Evolutionary conservation across 2,329 filamentous ascomycete species (phyloP).

Genomic region (Kalmusia sp.): DNA sequence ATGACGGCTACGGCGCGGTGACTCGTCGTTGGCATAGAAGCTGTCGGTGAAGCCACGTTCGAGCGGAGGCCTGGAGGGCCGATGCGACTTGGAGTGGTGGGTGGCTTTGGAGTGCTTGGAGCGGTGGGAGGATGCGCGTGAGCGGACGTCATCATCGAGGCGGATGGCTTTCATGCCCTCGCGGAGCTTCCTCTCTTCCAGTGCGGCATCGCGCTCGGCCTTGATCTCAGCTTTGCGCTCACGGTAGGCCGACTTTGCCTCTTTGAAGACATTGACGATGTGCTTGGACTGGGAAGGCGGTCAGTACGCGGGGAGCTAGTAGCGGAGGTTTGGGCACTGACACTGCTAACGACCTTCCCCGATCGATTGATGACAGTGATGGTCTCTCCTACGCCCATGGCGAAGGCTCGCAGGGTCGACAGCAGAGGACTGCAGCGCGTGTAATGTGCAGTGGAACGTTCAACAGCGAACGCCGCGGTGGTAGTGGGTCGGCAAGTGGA

Average conservation of each 20-base stretch:
- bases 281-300: constrained; percentile 76
- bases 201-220: constrained; percentile 68
- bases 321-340: constrained; percentile 55
- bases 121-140: constrained; percentile 37
- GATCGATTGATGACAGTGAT: constrained; percentile 91
- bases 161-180: constrained; percentile 61
- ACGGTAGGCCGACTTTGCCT: constrained; percentile 85
- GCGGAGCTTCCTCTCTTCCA: constrained; percentile 65
- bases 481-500: constrained; percentile 24
- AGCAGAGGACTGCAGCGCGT: constrained; percentile 30
- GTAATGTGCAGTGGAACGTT: constrained; percentile 27
- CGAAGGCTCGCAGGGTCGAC: constrained; percentile 18
- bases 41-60: constrained; percentile 56
- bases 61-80: constrained; percentile 40
- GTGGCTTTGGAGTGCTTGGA: constrained; percentile 33
- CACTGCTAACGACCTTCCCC: constrained; percentile 88
- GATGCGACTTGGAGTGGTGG: constrained; percentile 35
- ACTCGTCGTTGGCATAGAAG: constrained; percentile 52
- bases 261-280: constrained; percentile 87
- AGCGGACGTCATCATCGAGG: constrained; percentile 49
- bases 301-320: constrained; percentile 18
- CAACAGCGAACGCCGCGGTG: constrained; percentile 21
- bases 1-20: constrained; percentile 28
- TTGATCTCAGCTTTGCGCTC: constrained; percentile 86
- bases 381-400: constrained; percentile 67